These are phyloP conservation scores for Fagopyrum esculentum DNA, from an alignment of 148 eudicot species.

Conservation along the genomic window DNA sequence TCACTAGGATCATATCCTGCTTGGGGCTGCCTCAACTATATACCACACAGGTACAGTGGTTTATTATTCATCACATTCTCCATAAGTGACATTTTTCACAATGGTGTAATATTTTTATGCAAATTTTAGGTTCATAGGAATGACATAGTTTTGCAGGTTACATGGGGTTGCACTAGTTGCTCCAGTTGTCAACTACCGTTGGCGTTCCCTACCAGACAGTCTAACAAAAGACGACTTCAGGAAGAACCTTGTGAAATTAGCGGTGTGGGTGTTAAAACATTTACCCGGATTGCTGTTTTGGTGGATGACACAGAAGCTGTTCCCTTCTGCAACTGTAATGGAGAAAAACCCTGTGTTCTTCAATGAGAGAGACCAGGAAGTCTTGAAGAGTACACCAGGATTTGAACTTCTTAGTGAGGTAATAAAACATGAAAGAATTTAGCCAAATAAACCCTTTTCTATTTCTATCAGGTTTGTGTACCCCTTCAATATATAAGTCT, in stretches of 20 bases:
- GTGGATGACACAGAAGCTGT: slow-evolving; percentile 75
- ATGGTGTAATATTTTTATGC: background rate
- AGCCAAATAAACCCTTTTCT: background rate
- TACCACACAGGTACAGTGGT: slow-evolving; percentile 42
- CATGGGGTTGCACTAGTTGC: slow-evolving; percentile 63
- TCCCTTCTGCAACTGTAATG: slow-evolving; percentile 43
- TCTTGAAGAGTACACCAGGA: slow-evolving; percentile 56
- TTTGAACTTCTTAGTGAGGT: slow-evolving; percentile 60
- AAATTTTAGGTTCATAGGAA: no score
- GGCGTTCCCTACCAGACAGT: slow-evolving; percentile 57
- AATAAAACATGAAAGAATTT: background rate
- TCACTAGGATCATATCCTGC: slow-evolving; percentile 53
- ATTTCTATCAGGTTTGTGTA: no score
- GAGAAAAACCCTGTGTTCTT: slow-evolving; percentile 50
- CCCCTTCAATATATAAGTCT: no score
- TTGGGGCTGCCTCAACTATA: slow-evolving; percentile 51
- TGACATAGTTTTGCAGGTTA: slow-evolving; percentile 39
- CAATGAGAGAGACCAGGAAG: slow-evolving; percentile 46
- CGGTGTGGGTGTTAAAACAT: slow-evolving; percentile 32
- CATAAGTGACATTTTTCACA: no score
- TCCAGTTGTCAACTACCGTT: slow-evolving; percentile 55
- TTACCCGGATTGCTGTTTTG: slow-evolving; percentile 54
- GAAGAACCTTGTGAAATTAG: slow-evolving; percentile 37
- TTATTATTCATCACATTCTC: background rate
- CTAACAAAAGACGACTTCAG: slow-evolving; percentile 48